Evolutionary conservation across 2,329 filamentous ascomycete species (phyloP).

Genomic region (Arthrobotrys entomopaga): DNA sequence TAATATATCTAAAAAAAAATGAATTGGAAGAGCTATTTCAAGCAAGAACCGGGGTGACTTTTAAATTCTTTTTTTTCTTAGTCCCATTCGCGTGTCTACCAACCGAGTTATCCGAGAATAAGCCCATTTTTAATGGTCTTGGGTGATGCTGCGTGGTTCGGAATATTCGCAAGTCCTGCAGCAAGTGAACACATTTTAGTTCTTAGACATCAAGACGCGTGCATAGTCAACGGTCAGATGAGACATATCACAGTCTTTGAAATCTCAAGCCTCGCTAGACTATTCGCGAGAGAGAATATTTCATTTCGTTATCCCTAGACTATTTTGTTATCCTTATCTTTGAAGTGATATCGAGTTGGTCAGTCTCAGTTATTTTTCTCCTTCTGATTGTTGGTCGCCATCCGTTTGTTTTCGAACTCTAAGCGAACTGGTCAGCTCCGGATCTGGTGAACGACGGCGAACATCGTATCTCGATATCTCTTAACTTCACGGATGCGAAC

Average conservation of each 20-base stretch:
- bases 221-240: conserved; percentile 34
- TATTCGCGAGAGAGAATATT: not conserved
- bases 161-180: conserved; percentile 23
- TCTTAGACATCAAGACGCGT: conserved; percentile 42
- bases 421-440: conserved; percentile 26
- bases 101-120: conserved; percentile 43
- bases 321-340: conserved; percentile 34
- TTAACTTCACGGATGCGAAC: conserved; percentile 16
- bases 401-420: not conserved
- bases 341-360: conserved; percentile 11
- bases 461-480: conserved; percentile 2
- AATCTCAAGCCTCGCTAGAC: conserved; percentile 30
- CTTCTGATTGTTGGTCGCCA: conserved; percentile 7
- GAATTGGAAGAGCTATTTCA: not conserved
- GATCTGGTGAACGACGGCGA: conserved; percentile 1
- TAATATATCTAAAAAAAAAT: conserved; percentile 13
- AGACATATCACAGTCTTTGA: conserved; percentile 35
- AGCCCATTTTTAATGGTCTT: conserved; percentile 9
- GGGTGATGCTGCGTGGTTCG: conserved; percentile 34
- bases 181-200: conserved; percentile 30
- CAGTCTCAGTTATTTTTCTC: conserved; percentile 2
- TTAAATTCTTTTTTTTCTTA: conserved; percentile 3
- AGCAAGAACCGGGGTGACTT: not conserved
- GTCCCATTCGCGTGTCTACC: conserved; percentile 15
- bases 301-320: conserved; percentile 23